Evolutionary conservation across 805 yeast species (phyloP), one percentile per base, ranked within the genome.

Genomic region (Saccharomycopsis lassenensis): DNA sequence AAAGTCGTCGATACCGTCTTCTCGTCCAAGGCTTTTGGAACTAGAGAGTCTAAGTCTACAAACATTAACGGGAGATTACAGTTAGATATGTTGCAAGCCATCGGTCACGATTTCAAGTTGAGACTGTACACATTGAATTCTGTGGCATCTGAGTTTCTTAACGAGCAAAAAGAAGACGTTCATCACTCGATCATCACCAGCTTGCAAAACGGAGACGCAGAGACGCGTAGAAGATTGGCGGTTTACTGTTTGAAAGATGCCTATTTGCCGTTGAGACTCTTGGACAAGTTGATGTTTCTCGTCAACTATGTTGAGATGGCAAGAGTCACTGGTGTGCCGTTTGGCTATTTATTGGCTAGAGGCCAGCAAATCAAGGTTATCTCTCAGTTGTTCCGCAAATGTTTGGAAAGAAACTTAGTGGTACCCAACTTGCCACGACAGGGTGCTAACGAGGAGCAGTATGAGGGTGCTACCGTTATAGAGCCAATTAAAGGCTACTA

Each of bases 231-330:
- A 58, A 71, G 99, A 43, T 65, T 91, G 51, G 99, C 99, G 0
- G 96, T 91, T 4, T 91, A 91, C 57, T 91, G 99, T 67, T 63
- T 91, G 50, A 91, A 91, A 51, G 99, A 91, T 65, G 95, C 98
- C 0, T 87, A 80, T 51, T 63, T 91, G 31, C 98, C 98, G 1
- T 53, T 91, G 48, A 63, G 98, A 45, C 65, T 91, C 24, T 58
- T 87, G 49, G 96, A 89, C 46, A 93, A 89, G 51, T 67, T 91
- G 36, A 93, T 91, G 98, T 86, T 96, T 49, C 64, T 91, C 43
- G 94, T 93, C 43, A 91, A 91, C 52, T 91, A 91, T 58, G 89
- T 96, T 1, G 99, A 91, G 59, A 91, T 91, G 99, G 96, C 98
- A 1, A 78, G 99, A 63, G 99, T 91, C 19, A 91, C 98, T 0